Evolutionary conservation across 2,329 filamentous ascomycete genomes (phyloP).

Genomic region (Alternaria sp.): DNA sequence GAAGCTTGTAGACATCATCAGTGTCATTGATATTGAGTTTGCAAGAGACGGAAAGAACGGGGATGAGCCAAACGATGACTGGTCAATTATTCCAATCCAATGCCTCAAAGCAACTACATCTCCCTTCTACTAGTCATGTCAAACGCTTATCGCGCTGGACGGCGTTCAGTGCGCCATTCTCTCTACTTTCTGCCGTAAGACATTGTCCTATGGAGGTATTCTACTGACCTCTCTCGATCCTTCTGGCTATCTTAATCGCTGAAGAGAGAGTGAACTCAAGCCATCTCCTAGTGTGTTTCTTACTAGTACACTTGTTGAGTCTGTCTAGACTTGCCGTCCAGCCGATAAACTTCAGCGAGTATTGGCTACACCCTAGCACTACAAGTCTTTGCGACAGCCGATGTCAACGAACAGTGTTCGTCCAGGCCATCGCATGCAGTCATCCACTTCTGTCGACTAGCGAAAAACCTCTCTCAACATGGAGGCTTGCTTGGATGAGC

Average conservation of each 20-base stretch:
- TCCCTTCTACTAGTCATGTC: not conserved
- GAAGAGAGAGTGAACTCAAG: not conserved
- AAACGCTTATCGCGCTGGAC: not conserved
- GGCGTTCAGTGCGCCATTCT: not conserved
- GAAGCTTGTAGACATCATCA: not conserved
- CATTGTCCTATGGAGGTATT: not conserved
- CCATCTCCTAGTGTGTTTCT: not conserved
- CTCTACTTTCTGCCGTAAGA: not conserved
- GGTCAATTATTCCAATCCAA: not conserved
- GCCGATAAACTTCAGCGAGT: not conserved
- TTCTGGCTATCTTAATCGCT: not conserved
- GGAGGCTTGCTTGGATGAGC: not conserved
- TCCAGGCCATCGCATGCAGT: not conserved
- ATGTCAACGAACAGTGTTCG: not conserved
- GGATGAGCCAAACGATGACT: not conserved
- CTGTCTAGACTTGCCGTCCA: not conserved
- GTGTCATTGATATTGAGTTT: not conserved
- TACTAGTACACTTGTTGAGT: not conserved
- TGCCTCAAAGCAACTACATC: not conserved
- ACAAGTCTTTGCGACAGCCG: not conserved
- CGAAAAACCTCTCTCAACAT: not conserved
- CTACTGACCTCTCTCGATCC: not conserved
- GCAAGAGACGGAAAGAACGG: not conserved
- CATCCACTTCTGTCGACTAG: not conserved
- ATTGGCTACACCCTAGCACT: not conserved